Evolutionary conservation across 2,329 filamentous ascomycete species (phyloP).

Genomic region (Neoarthrinium moseri): DNA sequence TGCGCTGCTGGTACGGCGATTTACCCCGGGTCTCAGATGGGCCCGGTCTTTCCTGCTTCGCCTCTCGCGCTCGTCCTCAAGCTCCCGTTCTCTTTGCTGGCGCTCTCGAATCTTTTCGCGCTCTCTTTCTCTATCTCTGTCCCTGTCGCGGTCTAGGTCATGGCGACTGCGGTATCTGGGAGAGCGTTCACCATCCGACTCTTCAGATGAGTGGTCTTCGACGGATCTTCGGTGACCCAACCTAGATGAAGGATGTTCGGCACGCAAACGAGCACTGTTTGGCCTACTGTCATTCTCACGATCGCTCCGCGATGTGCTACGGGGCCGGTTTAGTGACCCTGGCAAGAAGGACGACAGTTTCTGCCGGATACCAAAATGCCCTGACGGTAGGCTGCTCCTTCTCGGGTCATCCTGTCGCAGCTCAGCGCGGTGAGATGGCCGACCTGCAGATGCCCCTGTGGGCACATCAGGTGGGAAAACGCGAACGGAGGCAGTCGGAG

Average conservation of each 20-base stretch:
- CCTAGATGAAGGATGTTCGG: slow-evolving; percentile 19
- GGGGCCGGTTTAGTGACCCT: slow-evolving; percentile 23
- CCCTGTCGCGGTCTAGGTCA: slow-evolving; percentile 10
- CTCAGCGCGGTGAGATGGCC: slow-evolving; percentile 20
- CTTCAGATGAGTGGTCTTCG: slow-evolving; percentile 25
- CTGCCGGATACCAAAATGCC: slow-evolving; percentile 21
- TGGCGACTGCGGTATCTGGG: slow-evolving; percentile 17
- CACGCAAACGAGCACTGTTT: slow-evolving; percentile 19
- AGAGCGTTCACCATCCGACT: slow-evolving; percentile 22
- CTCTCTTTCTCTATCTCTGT: slow-evolving; percentile 14
- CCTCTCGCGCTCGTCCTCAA: slow-evolving; percentile 25
- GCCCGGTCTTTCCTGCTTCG: slow-evolving; percentile 21
- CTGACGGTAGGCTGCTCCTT: slow-evolving; percentile 23
- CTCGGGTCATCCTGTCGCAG: slow-evolving; percentile 22
- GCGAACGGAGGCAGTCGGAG: slow-evolving; percentile 21
- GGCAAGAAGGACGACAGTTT: slow-evolving; percentile 24
- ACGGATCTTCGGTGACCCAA: slow-evolving; percentile 25
- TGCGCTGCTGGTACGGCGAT: slow-evolving; percentile 29
- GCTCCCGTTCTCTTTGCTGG: slow-evolving; percentile 23
- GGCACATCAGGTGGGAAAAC: slow-evolving; percentile 14
- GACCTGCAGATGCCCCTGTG: slow-evolving; percentile 10
- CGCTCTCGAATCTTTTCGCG: slow-evolving; percentile 14
- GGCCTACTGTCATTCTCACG: slow-evolving; percentile 10
- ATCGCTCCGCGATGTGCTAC: slow-evolving; percentile 29
- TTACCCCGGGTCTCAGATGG: slow-evolving; percentile 22